These are phyloP conservation scores for Ustilago loliicola DNA, from an alignment of 1,284 basidiomycete genomes.

Conservation along the genomic window DNA sequence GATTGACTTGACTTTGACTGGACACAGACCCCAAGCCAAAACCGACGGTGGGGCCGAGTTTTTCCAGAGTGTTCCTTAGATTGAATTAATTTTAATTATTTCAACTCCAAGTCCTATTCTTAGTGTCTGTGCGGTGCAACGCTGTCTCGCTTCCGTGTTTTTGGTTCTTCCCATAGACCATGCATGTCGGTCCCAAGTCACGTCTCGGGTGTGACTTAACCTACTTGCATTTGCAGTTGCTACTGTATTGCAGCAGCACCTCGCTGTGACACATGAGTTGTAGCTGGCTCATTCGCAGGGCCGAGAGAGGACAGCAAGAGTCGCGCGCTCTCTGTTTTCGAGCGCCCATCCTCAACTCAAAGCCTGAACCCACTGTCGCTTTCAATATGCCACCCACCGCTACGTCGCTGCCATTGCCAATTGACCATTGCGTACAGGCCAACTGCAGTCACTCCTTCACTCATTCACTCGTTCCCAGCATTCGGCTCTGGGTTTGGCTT, in stretches of 20 bases:
- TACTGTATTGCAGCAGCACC: too few species aligned
- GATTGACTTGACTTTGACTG: not conserved
- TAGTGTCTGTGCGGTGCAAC: too few species aligned
- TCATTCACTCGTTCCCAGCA: not conserved
- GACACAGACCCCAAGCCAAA: not conserved
- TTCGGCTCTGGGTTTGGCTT: not conserved
- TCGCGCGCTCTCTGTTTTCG: too few species aligned
- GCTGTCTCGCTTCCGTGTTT: too few species aligned
- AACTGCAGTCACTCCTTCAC: not conserved
- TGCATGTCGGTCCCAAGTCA: constrained; percentile 11
- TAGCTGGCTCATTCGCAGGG: too few species aligned
- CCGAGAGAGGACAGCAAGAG: too few species aligned
- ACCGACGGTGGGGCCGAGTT: not conserved
- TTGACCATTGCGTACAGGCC: not conserved
- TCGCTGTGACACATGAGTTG: too few species aligned
- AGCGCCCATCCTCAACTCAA: too few species aligned
- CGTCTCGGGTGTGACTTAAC: not conserved
- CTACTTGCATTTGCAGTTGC: too few species aligned
- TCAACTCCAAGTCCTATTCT: too few species aligned
- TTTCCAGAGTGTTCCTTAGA: not conserved
- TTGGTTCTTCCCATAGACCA: not conserved
- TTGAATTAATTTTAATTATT: not conserved
- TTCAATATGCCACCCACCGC: not conserved
- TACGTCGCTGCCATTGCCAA: not conserved
- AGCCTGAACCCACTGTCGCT: too few species aligned